Evolutionary conservation across 208 protist genomes (phyloP).

Genomic region (Crithidia bombi): DNA sequence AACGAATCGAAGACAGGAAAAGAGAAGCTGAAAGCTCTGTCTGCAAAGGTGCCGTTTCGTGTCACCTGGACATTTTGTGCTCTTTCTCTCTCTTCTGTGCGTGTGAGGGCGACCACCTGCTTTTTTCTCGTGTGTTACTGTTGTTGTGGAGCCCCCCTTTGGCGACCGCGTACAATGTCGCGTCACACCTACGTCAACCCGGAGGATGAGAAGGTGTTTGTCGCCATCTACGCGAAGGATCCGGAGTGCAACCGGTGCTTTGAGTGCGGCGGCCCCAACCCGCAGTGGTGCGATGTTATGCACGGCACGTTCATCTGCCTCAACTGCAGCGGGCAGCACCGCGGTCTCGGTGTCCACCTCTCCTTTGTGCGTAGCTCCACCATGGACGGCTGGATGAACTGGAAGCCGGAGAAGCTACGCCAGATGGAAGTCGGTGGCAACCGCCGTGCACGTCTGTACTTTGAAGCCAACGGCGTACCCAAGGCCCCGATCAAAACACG

Average conservation of each 20-base stretch:
- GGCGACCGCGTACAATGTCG: slow-evolving; percentile 1
- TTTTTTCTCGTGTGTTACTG: slow-evolving; percentile 30
- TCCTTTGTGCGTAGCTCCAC: slow-evolving; percentile 93
- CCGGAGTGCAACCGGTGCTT: slow-evolving; percentile 87
- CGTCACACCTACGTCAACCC: slow-evolving; percentile 45
- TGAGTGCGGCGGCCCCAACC: slow-evolving; percentile 86
- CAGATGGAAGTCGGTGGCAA: slow-evolving; percentile 93
- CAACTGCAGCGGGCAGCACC: slow-evolving; percentile 91
- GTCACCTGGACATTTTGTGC: too few relatives aligned
- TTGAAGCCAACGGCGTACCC: slow-evolving; percentile 74
- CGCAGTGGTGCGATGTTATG: slow-evolving; percentile 92
- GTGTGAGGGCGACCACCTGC: too few relatives aligned
- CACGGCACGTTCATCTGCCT: slow-evolving; percentile 92
- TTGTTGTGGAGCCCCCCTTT: background rate
- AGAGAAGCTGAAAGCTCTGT: too few relatives aligned
- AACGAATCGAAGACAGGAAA: too few relatives aligned
- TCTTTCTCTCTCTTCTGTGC: too few relatives aligned
- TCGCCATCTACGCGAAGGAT: slow-evolving; percentile 68
- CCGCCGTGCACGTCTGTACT: slow-evolving; percentile 87
- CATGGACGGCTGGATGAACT: slow-evolving; percentile 93
- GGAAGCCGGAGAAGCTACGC: slow-evolving; percentile 88
- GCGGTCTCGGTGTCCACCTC: slow-evolving; percentile 93
- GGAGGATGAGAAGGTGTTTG: slow-evolving; percentile 70
- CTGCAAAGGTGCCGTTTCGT: too few relatives aligned
- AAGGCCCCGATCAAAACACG: slow-evolving; percentile 62